phyloP scores from a whole-genome alignment of 2,329 filamentous ascomycete species.

The Madurella mycetomatis region DNA sequence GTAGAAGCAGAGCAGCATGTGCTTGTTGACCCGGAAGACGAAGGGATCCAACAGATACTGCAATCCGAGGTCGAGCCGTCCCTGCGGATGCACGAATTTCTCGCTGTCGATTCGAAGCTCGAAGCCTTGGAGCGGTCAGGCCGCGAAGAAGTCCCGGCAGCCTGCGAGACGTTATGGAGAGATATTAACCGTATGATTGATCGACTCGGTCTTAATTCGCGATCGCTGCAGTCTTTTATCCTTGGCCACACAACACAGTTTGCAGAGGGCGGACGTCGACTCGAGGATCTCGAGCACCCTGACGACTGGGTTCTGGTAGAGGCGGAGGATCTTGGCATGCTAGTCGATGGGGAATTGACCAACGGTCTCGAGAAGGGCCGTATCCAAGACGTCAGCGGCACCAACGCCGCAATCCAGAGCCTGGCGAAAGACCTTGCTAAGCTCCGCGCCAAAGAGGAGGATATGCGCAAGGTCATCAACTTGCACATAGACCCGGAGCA shows the following conservation, averaged over 20 bases:
- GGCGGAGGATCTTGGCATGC: conserved; percentile 60
- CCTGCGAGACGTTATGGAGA: conserved; percentile 65
- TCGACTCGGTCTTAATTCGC: conserved; percentile 77
- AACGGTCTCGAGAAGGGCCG: conserved; percentile 61
- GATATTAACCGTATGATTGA: conserved; percentile 95
- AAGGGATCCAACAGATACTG: conserved; percentile 60
- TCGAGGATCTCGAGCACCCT: conserved; percentile 63
- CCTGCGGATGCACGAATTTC: conserved; percentile 61
- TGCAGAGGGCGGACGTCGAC: conserved; percentile 51
- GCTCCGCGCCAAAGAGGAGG: conserved; percentile 70
- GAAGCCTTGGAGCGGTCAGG: conserved; percentile 11
- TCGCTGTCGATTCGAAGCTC: conserved; percentile 47
- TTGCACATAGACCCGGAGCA: conserved; percentile 64
- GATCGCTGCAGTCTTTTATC: conserved; percentile 62
- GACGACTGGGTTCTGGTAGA: conserved; percentile 74
- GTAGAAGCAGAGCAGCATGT: conserved; percentile 53
- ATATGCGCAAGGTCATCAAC: conserved; percentile 71
- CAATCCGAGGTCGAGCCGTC: conserved; percentile 58
- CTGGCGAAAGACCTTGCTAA: conserved; percentile 66
- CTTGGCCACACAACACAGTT: conserved; percentile 59
- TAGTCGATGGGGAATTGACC: conserved; percentile 62
- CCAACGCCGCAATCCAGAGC: conserved; percentile 63
- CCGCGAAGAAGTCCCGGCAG: conserved; percentile 44
- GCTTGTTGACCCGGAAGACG: conserved; percentile 65
- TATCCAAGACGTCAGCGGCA: conserved; percentile 63